Evolutionary conservation across 2,329 filamentous ascomycete genomes (phyloP).

Genomic region (Microsporum audouinii): DNA sequence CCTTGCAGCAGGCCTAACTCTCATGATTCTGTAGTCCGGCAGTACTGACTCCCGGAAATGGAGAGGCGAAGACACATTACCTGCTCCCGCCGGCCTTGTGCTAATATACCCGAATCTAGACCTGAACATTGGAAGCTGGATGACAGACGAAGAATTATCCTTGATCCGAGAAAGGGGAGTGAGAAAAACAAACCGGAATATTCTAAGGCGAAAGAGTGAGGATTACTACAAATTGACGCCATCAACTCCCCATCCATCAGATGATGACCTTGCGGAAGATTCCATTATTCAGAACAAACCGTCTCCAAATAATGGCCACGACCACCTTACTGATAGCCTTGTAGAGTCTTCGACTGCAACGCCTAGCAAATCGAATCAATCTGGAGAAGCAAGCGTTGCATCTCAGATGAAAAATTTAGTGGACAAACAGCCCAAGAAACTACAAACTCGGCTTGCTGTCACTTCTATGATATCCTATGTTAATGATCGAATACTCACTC

Average conservation of each 20-base stretch:
- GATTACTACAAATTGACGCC: conserved; percentile 74
- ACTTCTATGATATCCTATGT: conserved; percentile 98
- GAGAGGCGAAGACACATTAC: conserved; percentile 49
- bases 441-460: conserved; percentile 81
- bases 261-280: conserved; percentile 52
- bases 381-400: conserved; percentile 24
- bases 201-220: conserved; percentile 73
- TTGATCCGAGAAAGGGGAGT: conserved; percentile 74
- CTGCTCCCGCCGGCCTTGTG: conserved; percentile 66
- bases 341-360: conserved; percentile 15
- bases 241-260: conserved; percentile 69
- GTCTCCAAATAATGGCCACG: background rate
- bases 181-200: conserved; percentile 63
- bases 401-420: conserved; percentile 26
- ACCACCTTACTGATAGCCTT: background rate
- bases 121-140: conserved; percentile 98
- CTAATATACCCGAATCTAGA: conserved; percentile 84
- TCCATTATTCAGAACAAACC: conserved; percentile 21
- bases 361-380: conserved; percentile 18
- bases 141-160: conserved; percentile 96
- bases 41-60: conserved; percentile 46
- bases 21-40: conserved; percentile 79
- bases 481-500: conserved; percentile 84
- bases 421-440: conserved; percentile 34
- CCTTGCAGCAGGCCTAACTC: conserved; percentile 63